A percentile compares a stretch with the other conserved stretches of the same genome.
These are phyloP conservation scores for Mycena floridula DNA, from an alignment of 768 basidiomycete species.

Conservation along the genomic window DNA sequence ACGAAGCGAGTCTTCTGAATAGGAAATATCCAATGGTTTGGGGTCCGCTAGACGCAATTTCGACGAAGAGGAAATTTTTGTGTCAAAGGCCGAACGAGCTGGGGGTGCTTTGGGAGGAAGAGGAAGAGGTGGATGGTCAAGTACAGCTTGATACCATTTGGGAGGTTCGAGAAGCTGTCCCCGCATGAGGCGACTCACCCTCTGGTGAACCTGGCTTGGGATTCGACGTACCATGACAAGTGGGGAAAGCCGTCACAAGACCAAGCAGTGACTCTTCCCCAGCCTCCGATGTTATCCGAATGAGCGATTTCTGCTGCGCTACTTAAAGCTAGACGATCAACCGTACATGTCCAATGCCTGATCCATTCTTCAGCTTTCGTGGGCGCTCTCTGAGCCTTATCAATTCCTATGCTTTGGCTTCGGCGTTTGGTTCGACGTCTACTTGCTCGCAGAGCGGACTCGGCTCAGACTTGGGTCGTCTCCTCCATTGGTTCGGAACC, in stretches of 20 bases:
- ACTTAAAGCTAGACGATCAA: not conserved
- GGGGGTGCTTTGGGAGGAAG: conserved; percentile 74
- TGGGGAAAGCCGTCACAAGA: not conserved
- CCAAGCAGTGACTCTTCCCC: not conserved
- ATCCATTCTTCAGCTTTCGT: not conserved
- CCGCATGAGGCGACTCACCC: conserved; percentile 74
- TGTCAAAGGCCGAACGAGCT: conserved; percentile 49
- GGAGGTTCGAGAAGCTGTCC: conserved; percentile 64
- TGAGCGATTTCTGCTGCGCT: not conserved
- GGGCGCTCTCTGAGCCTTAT: not conserved
- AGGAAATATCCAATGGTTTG: conserved; percentile 57
- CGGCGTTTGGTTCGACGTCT: not conserved
- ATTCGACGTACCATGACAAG: conserved; percentile 67
- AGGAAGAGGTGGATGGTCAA: conserved; percentile 82
- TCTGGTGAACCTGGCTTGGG: conserved; percentile 84
- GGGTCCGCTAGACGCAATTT: conserved; percentile 33
- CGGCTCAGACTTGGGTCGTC: not conserved
- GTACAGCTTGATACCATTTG: conserved; percentile 79
- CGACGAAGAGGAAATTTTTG: conserved; percentile 13
- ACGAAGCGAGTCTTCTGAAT: conserved; percentile 81
- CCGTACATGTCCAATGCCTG: not conserved
- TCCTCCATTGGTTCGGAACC: not conserved
- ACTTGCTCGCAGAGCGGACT: not conserved
- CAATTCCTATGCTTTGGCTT: not conserved
- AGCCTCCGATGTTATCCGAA: not conserved